A percentile compares a stretch with the other conserved stretches of the same genome.
phyloP scores from a whole-genome alignment of 176 grass and related monocot genomes.

The Zea luxurians region DNA sequence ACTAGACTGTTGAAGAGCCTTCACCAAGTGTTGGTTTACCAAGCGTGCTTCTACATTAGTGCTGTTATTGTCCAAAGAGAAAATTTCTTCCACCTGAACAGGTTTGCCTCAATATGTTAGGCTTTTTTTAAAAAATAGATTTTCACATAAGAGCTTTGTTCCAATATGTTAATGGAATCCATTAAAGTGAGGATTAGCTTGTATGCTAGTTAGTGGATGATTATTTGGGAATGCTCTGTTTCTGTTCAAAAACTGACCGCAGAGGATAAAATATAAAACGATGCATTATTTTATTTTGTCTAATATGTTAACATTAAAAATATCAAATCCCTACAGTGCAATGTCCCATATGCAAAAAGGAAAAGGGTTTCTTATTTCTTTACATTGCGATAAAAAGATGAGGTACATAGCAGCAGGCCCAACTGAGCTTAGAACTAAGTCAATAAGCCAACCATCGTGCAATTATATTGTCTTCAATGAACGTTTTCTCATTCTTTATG shows the following conservation, averaged over 20 bases:
- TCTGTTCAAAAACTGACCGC: neutral
- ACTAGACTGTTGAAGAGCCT: slow-evolving; percentile 49
- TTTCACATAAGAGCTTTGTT: neutral
- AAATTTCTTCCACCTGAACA: slow-evolving; percentile 67
- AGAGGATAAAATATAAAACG: neutral
- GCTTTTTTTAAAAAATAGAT: neutral
- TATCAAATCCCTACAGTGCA: neutral
- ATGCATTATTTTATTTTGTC: neutral
- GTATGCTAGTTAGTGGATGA: neutral
- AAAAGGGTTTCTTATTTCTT: slow-evolving; percentile 1
- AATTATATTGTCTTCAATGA: neutral
- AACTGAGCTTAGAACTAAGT: neutral
- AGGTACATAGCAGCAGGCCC: neutral
- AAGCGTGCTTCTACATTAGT: slow-evolving; percentile 63
- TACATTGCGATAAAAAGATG: neutral
- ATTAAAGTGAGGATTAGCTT: neutral
- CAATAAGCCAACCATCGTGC: neutral
- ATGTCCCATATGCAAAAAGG: neutral
- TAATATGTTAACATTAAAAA: neutral
- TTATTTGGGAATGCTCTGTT: neutral
- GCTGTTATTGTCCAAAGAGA: slow-evolving; percentile 66
- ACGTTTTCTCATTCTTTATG: neutral
- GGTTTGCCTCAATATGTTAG: slow-evolving; percentile 21
- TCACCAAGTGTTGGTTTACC: slow-evolving; percentile 64
- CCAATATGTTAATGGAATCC: slow-evolving; percentile 2